phyloP scores from a whole-genome alignment of 805 yeast genomes.

The Kuraishia floccosa region DNA sequence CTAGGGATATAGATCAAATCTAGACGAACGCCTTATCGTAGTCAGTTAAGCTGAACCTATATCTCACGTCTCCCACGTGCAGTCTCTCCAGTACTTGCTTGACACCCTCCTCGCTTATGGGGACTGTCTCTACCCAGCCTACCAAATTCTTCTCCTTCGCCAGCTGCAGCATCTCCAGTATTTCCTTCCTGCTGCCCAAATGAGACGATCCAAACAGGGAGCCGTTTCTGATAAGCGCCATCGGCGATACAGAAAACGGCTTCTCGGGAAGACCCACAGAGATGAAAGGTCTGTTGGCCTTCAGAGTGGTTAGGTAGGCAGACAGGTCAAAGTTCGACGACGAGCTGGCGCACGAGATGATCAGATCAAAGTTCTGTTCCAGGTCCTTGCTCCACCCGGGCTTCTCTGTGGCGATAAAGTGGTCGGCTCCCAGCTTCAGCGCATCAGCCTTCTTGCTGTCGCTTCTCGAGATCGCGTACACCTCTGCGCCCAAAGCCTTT shows the following conservation, averaged over 20 bases:
- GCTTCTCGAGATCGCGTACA: slow-evolving; percentile 41
- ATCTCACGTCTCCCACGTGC: slow-evolving; percentile 44
- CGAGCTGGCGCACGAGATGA: slow-evolving; percentile 43
- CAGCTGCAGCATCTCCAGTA: slow-evolving; percentile 51
- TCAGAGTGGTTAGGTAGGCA: slow-evolving; percentile 36
- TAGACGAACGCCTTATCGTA: slow-evolving; percentile 35
- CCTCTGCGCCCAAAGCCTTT: slow-evolving; percentile 53
- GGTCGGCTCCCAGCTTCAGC: slow-evolving; percentile 42
- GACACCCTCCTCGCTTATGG: slow-evolving; percentile 40
- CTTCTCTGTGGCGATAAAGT: slow-evolving; percentile 36
- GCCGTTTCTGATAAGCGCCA: slow-evolving; percentile 30
- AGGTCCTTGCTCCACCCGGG: slow-evolving; percentile 19
- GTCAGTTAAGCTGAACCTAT: slow-evolving; percentile 52
- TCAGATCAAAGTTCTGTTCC: slow-evolving; percentile 30
- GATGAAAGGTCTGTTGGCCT: slow-evolving; percentile 45
- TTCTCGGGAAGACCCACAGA: slow-evolving; percentile 61
- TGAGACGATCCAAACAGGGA: slow-evolving; percentile 46
- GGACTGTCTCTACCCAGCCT: slow-evolving; percentile 55
- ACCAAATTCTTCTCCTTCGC: slow-evolving; percentile 49
- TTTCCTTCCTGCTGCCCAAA: slow-evolving; percentile 54
- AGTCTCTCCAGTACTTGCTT: slow-evolving; percentile 44
- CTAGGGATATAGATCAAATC: no score
- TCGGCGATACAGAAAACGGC: slow-evolving; percentile 28
- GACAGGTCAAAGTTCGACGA: slow-evolving; percentile 36
- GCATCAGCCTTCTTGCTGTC: slow-evolving; percentile 40